Percentiles rank a stretch among this genome's conserved stretches.
phyloP scores from a whole-genome alignment of 2,329 filamentous ascomycete genomes.

The Hypoxylon sp. region DNA sequence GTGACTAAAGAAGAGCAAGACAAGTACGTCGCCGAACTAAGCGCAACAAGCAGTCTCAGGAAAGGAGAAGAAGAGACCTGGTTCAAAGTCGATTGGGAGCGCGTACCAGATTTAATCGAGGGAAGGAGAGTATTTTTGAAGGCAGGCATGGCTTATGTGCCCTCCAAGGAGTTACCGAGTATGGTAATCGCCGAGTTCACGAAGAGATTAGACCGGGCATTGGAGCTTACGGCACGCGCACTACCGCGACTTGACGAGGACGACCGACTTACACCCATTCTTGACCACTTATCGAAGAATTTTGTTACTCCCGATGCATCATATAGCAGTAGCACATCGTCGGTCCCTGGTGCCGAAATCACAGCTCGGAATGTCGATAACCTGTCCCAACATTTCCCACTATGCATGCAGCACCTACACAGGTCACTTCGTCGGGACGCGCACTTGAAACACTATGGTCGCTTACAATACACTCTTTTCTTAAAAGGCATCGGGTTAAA shows the following conservation, averaged over 20 bases:
- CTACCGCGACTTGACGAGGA: slow-evolving; percentile 96
- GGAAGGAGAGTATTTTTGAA: slow-evolving; percentile 81
- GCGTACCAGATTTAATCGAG: slow-evolving; percentile 92
- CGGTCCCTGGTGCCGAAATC: slow-evolving; percentile 79
- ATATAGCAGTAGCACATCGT: slow-evolving; percentile 77
- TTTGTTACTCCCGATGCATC: slow-evolving; percentile 92
- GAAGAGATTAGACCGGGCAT: slow-evolving; percentile 80
- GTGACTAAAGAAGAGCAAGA: slow-evolving; percentile 83
- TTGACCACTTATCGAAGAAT: slow-evolving; percentile 89
- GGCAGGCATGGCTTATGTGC: slow-evolving; percentile 91
- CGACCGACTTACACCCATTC: slow-evolving; percentile 81
- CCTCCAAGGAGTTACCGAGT: slow-evolving; percentile 85
- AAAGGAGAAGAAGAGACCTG: slow-evolving; percentile 82
- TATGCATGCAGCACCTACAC: slow-evolving; percentile 96
- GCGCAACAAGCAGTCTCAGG: slow-evolving; percentile 62
- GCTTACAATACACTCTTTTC: slow-evolving; percentile 96
- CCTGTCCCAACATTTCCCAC: slow-evolving; percentile 85
- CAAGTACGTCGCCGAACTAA: slow-evolving; percentile 74
- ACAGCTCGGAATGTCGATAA: slow-evolving; percentile 84
- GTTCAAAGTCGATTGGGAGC: slow-evolving; percentile 98
- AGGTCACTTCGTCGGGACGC: slow-evolving; percentile 86
- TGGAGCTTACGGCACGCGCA: slow-evolving; percentile 93
- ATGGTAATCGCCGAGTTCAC: slow-evolving; percentile 93
- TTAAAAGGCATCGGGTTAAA: slow-evolving; percentile 94
- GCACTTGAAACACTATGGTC: slow-evolving; percentile 93